Evolutionary conservation across 805 yeast species (phyloP), one percentile per base, ranked within the genome.

Genomic region (Suhomyces tanzawaensis): DNA sequence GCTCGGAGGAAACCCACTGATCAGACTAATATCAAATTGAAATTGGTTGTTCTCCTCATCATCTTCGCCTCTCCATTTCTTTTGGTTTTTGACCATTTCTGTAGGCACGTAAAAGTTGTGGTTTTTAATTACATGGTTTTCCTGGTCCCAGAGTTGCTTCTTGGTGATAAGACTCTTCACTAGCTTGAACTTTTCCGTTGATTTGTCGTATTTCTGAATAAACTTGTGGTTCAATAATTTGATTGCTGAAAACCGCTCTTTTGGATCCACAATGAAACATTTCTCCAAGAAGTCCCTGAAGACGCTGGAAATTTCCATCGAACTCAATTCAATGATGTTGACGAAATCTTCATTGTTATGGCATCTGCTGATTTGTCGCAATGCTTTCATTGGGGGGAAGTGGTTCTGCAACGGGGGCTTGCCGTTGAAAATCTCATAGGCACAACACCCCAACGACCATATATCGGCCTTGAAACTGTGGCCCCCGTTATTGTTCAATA

Each of bases 391-490:
- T 3, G 74, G 73, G 1, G 71, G 51, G 42, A 47, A 59, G 12
- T 53, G 55, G 21, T 47, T 58, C 41, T 69, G 74, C 23, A 81
- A 55, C 7, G 95, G 93, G 1, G 95, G 93, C 47, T 74, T 81
- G 0, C 90, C 88, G 21, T 70, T 70, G 9, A 83, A 81, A 44
- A 85, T 60, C 53, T 85, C 95, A 40, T 80, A 80, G 2, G 85
- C 79, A 24, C 91, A 84, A 43, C 87, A 83, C 1, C 91, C 93
- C 41, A 84, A 62, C 7, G 87, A 81, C 93, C 93, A 84, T 3
- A 84, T 72, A 57, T 84, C 93, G 0, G 91, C 90, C 36, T 77
- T 73, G 46, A 44, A 68, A 37, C 64, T 55, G 46, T 69, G 73
- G 37, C 76, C 81, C n/a, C 80, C 77, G 47, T 80, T 76, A 44